Evolutionary conservation across 2,329 filamentous ascomycete species (phyloP).

Genomic region (Exophiala xenobiotica): DNA sequence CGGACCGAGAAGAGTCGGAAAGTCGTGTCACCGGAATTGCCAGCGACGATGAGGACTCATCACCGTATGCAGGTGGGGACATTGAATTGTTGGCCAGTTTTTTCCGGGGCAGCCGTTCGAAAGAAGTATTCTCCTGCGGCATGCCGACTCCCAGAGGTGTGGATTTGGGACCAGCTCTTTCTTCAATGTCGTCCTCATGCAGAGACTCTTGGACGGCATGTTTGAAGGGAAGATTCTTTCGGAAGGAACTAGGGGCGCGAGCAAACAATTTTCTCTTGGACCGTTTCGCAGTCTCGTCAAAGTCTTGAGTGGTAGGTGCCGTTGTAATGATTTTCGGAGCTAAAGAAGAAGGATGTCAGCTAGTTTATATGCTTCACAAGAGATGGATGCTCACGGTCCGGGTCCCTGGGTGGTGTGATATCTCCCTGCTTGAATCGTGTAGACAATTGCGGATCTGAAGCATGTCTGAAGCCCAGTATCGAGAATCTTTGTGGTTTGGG

Average conservation of each 20-base stretch:
- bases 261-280: constrained; percentile 22
- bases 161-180: neutral
- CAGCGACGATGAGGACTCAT: constrained; percentile 61
- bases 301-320: constrained; percentile 70
- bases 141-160: constrained; percentile 4
- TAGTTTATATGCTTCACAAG: neutral
- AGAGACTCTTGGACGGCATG: constrained; percentile 17
- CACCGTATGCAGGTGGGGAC: constrained; percentile 59
- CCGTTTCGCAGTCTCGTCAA: constrained; percentile 44
- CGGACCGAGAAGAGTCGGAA: constrained; percentile 87
- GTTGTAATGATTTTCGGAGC: constrained; percentile 82
- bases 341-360: constrained; percentile 24
- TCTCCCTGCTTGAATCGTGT: constrained; percentile 67
- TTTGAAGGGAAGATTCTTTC: constrained; percentile 16
- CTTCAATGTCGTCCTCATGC: constrained; percentile 7
- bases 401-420: constrained; percentile 38
- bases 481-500: constrained; percentile 56
- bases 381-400: constrained; percentile 37
- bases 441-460: constrained; percentile 86
- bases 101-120: constrained; percentile 18
- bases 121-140: constrained; percentile 15
- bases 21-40: constrained; percentile 64
- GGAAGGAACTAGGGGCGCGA: constrained; percentile 23
- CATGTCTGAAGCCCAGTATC: constrained; percentile 82
- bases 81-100: constrained; percentile 42